Conservation (phyloP, 257 asterid genomes). For the Ilex aquifolium region DNA sequence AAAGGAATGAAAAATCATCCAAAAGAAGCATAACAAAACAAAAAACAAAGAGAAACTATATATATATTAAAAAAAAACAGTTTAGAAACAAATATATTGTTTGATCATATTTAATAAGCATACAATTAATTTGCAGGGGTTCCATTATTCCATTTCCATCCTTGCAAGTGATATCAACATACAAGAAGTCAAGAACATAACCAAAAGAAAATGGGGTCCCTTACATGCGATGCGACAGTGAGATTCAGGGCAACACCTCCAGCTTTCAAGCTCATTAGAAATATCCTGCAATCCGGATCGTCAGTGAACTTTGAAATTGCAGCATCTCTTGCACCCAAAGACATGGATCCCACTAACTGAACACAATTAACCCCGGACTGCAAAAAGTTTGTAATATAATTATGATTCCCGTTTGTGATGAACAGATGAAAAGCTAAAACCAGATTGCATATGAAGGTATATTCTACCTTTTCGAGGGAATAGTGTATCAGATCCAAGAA, state of each 20-base stretch:
- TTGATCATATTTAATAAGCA: too few species aligned
- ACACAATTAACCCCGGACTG: slow-evolving; percentile 83
- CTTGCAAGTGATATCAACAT: too few species aligned
- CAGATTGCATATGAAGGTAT: too few species aligned
- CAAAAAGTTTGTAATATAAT: slow-evolving; percentile 6
- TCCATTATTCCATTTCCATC: too few species aligned
- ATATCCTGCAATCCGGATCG: slow-evolving; percentile 82
- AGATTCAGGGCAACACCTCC: slow-evolving; percentile 98
- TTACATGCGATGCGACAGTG: slow-evolving; percentile 92
- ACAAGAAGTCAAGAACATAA: not conserved
- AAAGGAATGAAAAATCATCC: too few species aligned
- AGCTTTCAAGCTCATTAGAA: slow-evolving; percentile 91
- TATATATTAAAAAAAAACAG: too few species aligned
- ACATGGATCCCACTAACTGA: slow-evolving; percentile 84
- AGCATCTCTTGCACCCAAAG: slow-evolving; percentile 73
- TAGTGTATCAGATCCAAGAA: slow-evolving; percentile 91
- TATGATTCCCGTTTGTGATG: too few species aligned
- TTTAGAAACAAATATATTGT: too few species aligned
- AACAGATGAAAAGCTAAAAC: too few species aligned
- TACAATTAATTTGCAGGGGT: too few species aligned
- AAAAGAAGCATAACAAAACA: too few species aligned
- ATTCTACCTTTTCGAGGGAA: slow-evolving; percentile 67
- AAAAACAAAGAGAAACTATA: too few species aligned
- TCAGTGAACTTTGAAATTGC: slow-evolving; percentile 71
- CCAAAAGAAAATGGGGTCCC: slow-evolving; percentile 9